These are phyloP conservation scores for Anastatica hierochuntica DNA, from an alignment of 345 rosid species.

Conservation along the genomic window DNA sequence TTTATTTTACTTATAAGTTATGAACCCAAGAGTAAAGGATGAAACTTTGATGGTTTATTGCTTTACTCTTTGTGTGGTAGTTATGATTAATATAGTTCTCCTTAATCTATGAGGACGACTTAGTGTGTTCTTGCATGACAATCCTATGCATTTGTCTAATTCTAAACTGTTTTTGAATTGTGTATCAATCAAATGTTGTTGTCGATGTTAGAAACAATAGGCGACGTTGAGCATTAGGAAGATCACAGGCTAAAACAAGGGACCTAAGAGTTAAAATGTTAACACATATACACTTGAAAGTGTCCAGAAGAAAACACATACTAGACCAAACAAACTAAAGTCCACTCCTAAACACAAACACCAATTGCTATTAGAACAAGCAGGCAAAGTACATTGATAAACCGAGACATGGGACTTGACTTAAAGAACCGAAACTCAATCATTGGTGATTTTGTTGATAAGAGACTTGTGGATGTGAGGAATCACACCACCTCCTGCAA, in stretches of 20 bases:
- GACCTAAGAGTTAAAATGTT: conserved; percentile 2
- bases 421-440: conserved; percentile 19
- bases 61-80: conserved; percentile 11
- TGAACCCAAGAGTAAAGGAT: background rate
- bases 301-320: conserved; percentile 10
- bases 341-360: background rate
- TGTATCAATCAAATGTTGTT: background rate
- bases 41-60: conserved; percentile 10
- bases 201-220: background rate
- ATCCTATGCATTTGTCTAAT: background rate
- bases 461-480: conserved; percentile 92
- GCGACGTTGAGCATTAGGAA: background rate
- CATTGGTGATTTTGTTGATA: conserved; percentile 72
- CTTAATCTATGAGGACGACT: conserved; percentile 10
- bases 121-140: conserved; percentile 9
- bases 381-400: background rate
- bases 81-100: conserved; percentile 3
- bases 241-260: conserved; percentile 5
- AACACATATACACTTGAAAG: conserved; percentile 17
- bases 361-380: background rate
- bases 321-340: background rate
- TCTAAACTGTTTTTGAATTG: background rate
- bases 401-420: background rate
- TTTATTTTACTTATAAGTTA: conserved; percentile 7
- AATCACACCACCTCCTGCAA: conserved; percentile 77